Evolutionary conservation across 163 green algal genomes (phyloP), one percentile per base, ranked within the genome.

Genomic region (Scenedesmus sp.): DNA sequence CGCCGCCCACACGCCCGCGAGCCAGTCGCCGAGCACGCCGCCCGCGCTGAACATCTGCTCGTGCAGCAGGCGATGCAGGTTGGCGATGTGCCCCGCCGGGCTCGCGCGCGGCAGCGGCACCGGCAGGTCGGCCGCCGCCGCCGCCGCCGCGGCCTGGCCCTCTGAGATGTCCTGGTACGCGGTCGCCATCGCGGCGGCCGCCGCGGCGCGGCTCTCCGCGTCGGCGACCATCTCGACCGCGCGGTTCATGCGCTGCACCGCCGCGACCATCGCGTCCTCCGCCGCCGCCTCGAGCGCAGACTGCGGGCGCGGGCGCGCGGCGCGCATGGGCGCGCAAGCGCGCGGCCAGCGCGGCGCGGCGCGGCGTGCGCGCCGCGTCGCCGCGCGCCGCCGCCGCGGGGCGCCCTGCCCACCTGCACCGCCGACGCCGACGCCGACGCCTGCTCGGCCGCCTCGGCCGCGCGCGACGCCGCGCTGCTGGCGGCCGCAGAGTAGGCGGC

Each of bases 191-290:
- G 74, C 74, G 39, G 74, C 74, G 39, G 74, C 74, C 22, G 74
- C 63, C 31, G 74, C 74, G 11, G 74, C 74, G 14, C 63, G 47
- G 26, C 47, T 69, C 51, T 81, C 74, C 17, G 74, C 74, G 24
- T 81, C 74, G 47, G 74, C 74, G 1, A 81, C 74, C 74, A 81
- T 74, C 51, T 81, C 74, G 26, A 81, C 74, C 20, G 74, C 63
- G 31, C 63, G 51, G 51, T 81, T 75, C 62, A 81, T 81, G 33
- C 74, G 74, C 50, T 73, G 56, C 24, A 81, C 50, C 33, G 74
- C 74, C n/a, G 36, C 74, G n/a, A 63, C 74, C 62, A 81, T 75
- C 2, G 74, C 74, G 22, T 67, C 63, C 28, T 81, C 74, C 22
- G 74, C 63, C 39, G 62, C 74, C 39, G 36, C 24, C 44, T 81